Percentiles rank a stretch among this genome's conserved stretches.
Conservation (phyloP, 768 basidiomycete species). For the Calocybe gangraenosa region DNA sequence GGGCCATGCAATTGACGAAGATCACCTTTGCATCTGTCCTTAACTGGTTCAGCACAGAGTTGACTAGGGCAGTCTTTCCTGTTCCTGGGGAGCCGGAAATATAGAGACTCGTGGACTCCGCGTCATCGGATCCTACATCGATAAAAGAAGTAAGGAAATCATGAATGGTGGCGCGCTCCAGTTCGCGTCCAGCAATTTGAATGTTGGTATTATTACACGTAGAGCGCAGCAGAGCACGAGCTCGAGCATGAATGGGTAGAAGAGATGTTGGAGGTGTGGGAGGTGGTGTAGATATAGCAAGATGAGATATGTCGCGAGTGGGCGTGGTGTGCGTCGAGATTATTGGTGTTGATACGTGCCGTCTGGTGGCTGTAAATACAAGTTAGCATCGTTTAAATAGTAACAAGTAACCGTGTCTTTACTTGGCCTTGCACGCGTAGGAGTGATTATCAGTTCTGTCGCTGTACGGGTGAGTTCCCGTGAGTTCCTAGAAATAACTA, state of each 20-base stretch:
- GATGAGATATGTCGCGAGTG: conserved; percentile 33
- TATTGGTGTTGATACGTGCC: conserved; percentile 46
- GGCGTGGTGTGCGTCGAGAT: conserved; percentile 40
- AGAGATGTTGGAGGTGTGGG: conserved; percentile 50
- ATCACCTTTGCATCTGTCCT: conserved; percentile 44
- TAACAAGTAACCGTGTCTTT: conserved; percentile 17
- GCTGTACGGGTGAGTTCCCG: conserved; percentile 34
- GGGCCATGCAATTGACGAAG: conserved; percentile 77
- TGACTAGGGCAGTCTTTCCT: conserved; percentile 85
- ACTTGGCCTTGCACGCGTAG: conserved; percentile 45
- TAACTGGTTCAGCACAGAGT: conserved; percentile 49
- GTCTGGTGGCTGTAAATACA: conserved; percentile 33
- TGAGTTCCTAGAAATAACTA: conserved; percentile 34
- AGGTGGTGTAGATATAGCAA: conserved; percentile 56
- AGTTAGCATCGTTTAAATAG: conserved; percentile 10
- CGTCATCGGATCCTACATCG: conserved; percentile 22
- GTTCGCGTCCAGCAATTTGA: conserved; percentile 63
- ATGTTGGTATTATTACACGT: conserved; percentile 53
- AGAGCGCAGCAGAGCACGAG: conserved; percentile 66
- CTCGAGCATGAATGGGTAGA: conserved; percentile 52
- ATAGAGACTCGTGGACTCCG: conserved; percentile 55
- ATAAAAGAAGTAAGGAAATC: conserved; percentile 59
- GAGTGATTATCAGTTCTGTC: conserved; percentile 32
- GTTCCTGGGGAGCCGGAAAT: conserved; percentile 93
- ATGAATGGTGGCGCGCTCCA: conserved; percentile 54